Conservation (phyloP, 495 filamentous ascomycete species). For the Talaromyces liani region DNA sequence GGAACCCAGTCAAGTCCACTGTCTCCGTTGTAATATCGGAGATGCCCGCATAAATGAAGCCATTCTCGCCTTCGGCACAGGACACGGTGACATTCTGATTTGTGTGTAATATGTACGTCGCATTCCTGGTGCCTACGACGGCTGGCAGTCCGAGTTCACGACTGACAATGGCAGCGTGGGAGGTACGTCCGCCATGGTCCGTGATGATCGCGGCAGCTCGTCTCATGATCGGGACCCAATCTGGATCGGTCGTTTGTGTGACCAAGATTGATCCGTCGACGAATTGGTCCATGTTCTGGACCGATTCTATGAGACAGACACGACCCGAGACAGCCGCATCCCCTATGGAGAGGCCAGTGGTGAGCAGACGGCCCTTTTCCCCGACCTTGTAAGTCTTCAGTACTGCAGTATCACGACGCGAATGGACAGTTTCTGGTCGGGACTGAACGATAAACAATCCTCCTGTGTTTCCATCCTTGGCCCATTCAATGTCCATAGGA, state of each 20-base stretch:
- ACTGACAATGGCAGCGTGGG: slow-evolving; percentile 32
- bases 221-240: slow-evolving; percentile 35
- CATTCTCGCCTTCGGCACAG: slow-evolving; percentile 27
- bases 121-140: slow-evolving; percentile 23
- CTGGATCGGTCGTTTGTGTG: slow-evolving; percentile 24
- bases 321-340: slow-evolving; percentile 26
- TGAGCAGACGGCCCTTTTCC: slow-evolving; percentile 18
- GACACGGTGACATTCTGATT: slow-evolving; percentile 30
- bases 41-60: slow-evolving; percentile 28
- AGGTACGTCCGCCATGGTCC: slow-evolving; percentile 32
- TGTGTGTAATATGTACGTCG: slow-evolving; percentile 27
- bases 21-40: slow-evolving; percentile 19
- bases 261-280: slow-evolving; percentile 24
- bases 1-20: slow-evolving; percentile 17
- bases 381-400: slow-evolving; percentile 24
- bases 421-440: slow-evolving; percentile 30
- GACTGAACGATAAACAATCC: slow-evolving; percentile 31
- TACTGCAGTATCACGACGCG: slow-evolving; percentile 16
- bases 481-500: slow-evolving; percentile 35
- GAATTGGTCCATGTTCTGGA: slow-evolving; percentile 23
- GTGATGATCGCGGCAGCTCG: slow-evolving; percentile 26
- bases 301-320: slow-evolving; percentile 23
- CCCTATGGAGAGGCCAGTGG: slow-evolving; percentile 22
- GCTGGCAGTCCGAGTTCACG: slow-evolving; percentile 30
- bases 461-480: slow-evolving; percentile 24